Evolutionary conservation across 371 early-diverging fungal genomes (phyloP).

Genomic region (Chytridium lagenaria): DNA sequence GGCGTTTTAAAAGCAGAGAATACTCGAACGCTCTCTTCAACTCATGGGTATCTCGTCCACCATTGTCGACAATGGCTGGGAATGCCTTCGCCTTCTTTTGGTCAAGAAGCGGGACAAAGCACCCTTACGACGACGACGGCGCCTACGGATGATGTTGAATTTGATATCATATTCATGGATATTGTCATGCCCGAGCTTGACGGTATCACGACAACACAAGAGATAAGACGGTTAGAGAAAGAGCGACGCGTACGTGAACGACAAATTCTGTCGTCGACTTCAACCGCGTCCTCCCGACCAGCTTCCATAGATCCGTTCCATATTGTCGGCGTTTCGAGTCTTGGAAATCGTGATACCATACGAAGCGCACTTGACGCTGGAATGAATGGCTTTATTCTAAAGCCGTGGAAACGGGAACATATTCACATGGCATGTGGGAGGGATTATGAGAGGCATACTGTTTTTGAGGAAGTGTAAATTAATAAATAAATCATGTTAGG

Average conservation of each 20-base stretch:
- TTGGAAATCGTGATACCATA: not conserved
- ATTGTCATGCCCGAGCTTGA: slow-evolving; percentile 84
- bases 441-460: too few species aligned
- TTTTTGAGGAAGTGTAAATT: too few species aligned
- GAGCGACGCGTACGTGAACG: slow-evolving; percentile 44
- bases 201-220: slow-evolving; percentile 79
- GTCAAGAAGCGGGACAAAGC: not conserved
- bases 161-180: slow-evolving; percentile 67
- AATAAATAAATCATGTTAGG: too few species aligned
- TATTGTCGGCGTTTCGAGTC: slow-evolving; percentile 1
- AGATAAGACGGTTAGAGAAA: slow-evolving; percentile 73
- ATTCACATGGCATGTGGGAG: not conserved
- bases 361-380: not conserved
- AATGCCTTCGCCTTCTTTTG: not conserved
- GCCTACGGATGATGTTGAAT: not conserved
- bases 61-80: not conserved
- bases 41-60: not conserved
- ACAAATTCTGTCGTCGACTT: not conserved
- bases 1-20: not conserved
- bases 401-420: slow-evolving; percentile 1
- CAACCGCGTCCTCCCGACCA: not conserved
- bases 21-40: not conserved
- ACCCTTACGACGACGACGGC: not conserved
- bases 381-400: not conserved
- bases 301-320: not conserved